These are phyloP conservation scores for Boletus mariae DNA, from an alignment of 1,284 basidiomycete genomes.

Conservation along the genomic window DNA sequence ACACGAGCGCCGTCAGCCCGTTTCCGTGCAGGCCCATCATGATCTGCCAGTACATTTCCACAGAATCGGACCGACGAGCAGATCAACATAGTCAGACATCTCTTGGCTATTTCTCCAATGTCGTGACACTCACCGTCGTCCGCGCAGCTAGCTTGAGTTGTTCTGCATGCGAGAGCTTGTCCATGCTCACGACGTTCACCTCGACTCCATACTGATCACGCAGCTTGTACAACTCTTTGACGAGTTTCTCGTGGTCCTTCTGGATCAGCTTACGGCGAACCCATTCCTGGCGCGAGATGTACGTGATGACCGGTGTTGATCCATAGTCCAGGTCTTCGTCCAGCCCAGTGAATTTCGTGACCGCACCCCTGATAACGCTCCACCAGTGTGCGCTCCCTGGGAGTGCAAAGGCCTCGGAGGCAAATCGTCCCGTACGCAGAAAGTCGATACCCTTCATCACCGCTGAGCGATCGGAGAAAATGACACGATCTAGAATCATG, in stretches of 20 bases:
- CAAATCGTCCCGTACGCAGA: constrained; percentile 67
- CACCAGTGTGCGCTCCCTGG: constrained; percentile 79
- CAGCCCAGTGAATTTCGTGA: constrained; percentile 67
- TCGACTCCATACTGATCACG: constrained; percentile 75
- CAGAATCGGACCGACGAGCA: not conserved
- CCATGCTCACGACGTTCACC: constrained; percentile 81
- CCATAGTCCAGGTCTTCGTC: constrained; percentile 37
- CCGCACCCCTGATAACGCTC: constrained; percentile 68
- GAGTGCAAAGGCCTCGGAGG: constrained; percentile 69
- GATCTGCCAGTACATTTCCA: constrained; percentile 44
- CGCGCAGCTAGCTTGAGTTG: constrained; percentile 75
- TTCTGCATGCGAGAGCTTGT: constrained; percentile 72
- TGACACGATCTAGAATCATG: constrained; percentile 78
- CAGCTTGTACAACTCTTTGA: constrained; percentile 59
- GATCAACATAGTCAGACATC: not conserved
- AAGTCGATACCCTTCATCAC: constrained; percentile 71
- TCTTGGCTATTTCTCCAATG: not conserved
- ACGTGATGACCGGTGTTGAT: constrained; percentile 71
- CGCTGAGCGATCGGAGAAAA: constrained; percentile 80
- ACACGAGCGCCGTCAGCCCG: constrained; percentile 76
- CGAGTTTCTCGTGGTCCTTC: constrained; percentile 64
- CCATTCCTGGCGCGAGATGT: constrained; percentile 84
- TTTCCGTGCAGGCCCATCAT: constrained; percentile 89
- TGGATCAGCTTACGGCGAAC: constrained; percentile 68
- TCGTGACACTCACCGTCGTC: constrained; percentile 61